Percentiles rank a stretch among this genome's conserved stretches.
Evolutionary conservation across 805 yeast species (phyloP).

Genomic region (Pichia membranifaciens): DNA sequence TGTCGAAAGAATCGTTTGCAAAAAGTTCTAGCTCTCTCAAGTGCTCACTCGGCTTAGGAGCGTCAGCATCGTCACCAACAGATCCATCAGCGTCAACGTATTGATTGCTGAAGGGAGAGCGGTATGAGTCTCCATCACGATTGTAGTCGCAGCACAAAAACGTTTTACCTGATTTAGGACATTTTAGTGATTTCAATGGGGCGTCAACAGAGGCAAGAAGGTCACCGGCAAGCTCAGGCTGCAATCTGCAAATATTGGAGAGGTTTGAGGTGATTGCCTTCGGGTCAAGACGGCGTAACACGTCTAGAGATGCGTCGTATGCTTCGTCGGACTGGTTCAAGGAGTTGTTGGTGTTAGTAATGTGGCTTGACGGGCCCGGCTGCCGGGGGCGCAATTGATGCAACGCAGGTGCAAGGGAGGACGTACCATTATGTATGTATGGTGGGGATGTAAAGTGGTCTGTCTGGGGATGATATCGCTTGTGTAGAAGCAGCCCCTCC

Average conservation of each 20-base stretch:
- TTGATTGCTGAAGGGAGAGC: conserved; percentile 86
- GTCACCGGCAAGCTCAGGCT: conserved; percentile 79
- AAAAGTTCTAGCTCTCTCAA: conserved; percentile 70
- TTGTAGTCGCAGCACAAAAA: conserved; percentile 89
- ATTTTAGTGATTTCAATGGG: conserved; percentile 56
- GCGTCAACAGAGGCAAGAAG: conserved; percentile 80
- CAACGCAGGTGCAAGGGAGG: too few species aligned
- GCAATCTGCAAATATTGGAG: conserved; percentile 43
- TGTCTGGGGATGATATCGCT: too few species aligned
- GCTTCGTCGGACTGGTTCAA: conserved; percentile 37
- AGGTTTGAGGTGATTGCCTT: conserved; percentile 43
- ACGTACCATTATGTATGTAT: too few species aligned
- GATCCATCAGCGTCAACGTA: conserved; percentile 46
- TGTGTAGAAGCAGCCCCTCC: too few species aligned
- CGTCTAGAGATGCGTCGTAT: conserved; percentile 73
- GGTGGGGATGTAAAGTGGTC: too few species aligned
- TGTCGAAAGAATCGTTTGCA: conserved; percentile 87
- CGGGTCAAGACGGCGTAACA: conserved; percentile 72
- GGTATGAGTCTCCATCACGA: conserved; percentile 85
- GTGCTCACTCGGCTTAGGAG: conserved; percentile 63
- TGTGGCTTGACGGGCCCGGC: too few species aligned
- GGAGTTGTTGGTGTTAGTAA: too few species aligned
- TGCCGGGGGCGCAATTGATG: too few species aligned
- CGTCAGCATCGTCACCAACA: conserved; percentile 45
- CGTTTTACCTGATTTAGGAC: conserved; percentile 53